Conservation (phyloP, 768 basidiomycete genomes). For the Mycena floridula region DNA sequence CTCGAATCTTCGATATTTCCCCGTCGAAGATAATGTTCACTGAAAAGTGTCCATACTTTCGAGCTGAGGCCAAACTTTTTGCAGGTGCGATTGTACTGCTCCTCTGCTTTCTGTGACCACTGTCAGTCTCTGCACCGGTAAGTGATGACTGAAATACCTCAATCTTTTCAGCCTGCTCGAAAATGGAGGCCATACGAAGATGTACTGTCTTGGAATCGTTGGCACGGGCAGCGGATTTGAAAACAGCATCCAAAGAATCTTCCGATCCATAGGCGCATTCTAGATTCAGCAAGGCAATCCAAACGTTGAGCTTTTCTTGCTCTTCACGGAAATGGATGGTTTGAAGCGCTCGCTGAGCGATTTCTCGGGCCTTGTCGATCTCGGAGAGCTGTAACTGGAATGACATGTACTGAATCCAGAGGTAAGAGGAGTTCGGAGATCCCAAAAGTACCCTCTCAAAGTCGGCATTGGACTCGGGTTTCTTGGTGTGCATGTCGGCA, state of each 20-base stretch:
- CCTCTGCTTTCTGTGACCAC: slow-evolving; percentile 74
- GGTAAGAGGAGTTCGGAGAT: slow-evolving; percentile 93
- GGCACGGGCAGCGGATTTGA: slow-evolving; percentile 84
- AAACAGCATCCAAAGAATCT: slow-evolving; percentile 68
- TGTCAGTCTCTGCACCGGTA: not conserved
- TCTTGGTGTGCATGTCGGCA: slow-evolving; percentile 78
- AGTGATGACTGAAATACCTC: slow-evolving; percentile 43
- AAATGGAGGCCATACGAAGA: slow-evolving; percentile 76
- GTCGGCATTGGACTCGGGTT: slow-evolving; percentile 88
- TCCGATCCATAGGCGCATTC: slow-evolving; percentile 92
- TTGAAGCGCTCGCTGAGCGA: slow-evolving; percentile 76
- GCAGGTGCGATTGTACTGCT: slow-evolving; percentile 78
- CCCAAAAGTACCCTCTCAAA: slow-evolving; percentile 91
- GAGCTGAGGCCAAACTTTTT: slow-evolving; percentile 95
- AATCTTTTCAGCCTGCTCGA: slow-evolving; percentile 76
- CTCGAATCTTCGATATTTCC: slow-evolving; percentile 77
- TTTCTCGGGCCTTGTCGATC: slow-evolving; percentile 87
- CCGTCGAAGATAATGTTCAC: slow-evolving; percentile 72
- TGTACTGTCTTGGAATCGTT: slow-evolving; percentile 93
- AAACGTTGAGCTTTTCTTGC: slow-evolving; percentile 91
- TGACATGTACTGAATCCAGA: slow-evolving; percentile 99
- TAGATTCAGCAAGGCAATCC: slow-evolving; percentile 93
- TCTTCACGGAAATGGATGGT: slow-evolving; percentile 96
- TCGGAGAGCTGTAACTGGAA: slow-evolving; percentile 97
- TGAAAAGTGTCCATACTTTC: slow-evolving; percentile 90